These are phyloP conservation scores for Penicillium sp. DNA, from an alignment of 2,329 filamentous ascomycete species.

Conservation along the genomic window DNA sequence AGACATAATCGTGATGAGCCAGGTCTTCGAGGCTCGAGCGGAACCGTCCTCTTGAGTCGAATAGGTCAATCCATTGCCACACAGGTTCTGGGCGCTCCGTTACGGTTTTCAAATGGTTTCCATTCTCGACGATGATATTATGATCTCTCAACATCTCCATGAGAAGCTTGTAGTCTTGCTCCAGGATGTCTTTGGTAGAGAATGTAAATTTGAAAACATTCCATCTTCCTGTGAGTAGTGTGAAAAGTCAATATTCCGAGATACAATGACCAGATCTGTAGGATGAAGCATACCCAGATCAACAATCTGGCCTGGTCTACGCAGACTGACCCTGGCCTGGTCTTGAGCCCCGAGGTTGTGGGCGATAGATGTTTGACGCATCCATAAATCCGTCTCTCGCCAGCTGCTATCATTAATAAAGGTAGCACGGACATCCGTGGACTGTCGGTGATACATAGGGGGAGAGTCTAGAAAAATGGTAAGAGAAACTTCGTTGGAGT, in stretches of 20 bases:
- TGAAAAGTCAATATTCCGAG: slow-evolving; percentile 9
- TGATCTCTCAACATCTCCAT: slow-evolving; percentile 67
- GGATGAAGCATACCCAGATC: slow-evolving; percentile 42
- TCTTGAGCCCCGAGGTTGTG: slow-evolving; percentile 44
- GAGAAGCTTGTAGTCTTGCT: slow-evolving; percentile 41
- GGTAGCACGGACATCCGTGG: slow-evolving; percentile 40
- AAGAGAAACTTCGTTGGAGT: slow-evolving; percentile 33
- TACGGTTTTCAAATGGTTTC: slow-evolving; percentile 47
- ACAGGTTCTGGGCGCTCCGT: slow-evolving; percentile 29
- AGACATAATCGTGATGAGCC: slow-evolving; percentile 38
- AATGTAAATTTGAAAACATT: slow-evolving; percentile 61
- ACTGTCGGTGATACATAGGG: slow-evolving; percentile 50
- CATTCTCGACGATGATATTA: slow-evolving; percentile 63
- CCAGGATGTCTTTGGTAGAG: slow-evolving; percentile 30
- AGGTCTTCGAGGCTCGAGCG: slow-evolving; percentile 35
- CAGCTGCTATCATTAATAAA: slow-evolving; percentile 54
- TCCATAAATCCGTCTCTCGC: slow-evolving; percentile 63
- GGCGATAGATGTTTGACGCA: slow-evolving; percentile 66
- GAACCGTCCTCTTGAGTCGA: slow-evolving; percentile 15
- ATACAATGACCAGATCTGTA: background rate
- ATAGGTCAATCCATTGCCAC: slow-evolving; percentile 48
- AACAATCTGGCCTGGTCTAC: slow-evolving; percentile 57
- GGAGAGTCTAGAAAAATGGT: slow-evolving; percentile 48
- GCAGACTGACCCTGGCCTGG: slow-evolving; percentile 49
- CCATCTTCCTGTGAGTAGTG: slow-evolving; percentile 58